Evolutionary conservation across 2,329 filamentous ascomycete genomes (phyloP), one percentile per base, ranked within the genome.

Genomic region (Cytospora piceicola): DNA sequence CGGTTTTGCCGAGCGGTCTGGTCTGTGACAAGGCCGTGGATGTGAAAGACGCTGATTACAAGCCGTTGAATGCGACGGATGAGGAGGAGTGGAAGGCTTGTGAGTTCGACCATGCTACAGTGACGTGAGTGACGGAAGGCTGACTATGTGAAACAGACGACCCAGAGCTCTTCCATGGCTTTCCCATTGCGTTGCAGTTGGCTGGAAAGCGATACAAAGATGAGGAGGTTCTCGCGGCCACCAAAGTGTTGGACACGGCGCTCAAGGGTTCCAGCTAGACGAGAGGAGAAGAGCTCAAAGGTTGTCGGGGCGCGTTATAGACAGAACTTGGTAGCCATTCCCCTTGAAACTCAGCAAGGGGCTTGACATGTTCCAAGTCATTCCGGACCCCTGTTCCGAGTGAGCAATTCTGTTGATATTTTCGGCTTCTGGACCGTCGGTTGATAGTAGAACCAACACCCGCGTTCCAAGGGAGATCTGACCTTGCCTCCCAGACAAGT

Each of bases 1-100:
- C 54, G 20, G 63, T 71, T 11, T 52, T 72, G 15, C 71, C 71
- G 36, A 71, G 69, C 20, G 66, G 66, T 12, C 9, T 67, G n/a
- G 32, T 15, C 5, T 62, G 63, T 27, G 63, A 67, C n/a, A 57
- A 49, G 11, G 17, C 7, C 0, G 32, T 66, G 39, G 66, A 67
- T 58, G 60, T 32, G 49, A 63, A 22, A 30, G 67, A 68, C 3
- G 61, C 57, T 22, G 60, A 20, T 1, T 65, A 68, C 27, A 29
- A 30, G 36, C 67, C 61, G 8, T 54, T 36, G 52, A 65, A 52
- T 29, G 64, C 46, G n/a, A 32, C 56, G 30, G 68, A 68, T 30
- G 42, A 51, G 52, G 58, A 61, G 34, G 58, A 65, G 6, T 64
- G 58, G 61, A 57, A 22, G 52, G 53, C 67, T 3, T 69, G 66